A percentile compares a stretch with the other conserved stretches of the same genome.
phyloP scores from a whole-genome alignment of 2,329 filamentous ascomycete species.

The Sporothrix humicola region DNA sequence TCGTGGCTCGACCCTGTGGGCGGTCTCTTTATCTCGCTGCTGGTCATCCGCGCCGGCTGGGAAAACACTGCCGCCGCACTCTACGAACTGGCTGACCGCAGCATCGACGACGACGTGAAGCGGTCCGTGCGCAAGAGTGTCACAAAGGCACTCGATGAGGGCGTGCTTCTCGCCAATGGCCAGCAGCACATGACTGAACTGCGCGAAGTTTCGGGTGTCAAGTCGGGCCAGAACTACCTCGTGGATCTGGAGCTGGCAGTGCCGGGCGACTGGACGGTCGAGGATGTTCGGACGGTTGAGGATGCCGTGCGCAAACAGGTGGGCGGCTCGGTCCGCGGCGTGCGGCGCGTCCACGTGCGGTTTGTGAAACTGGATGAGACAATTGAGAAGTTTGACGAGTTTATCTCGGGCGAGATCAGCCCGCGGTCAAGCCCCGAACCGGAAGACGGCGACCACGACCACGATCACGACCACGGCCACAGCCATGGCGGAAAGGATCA shows the following conservation, averaged over 20 bases:
- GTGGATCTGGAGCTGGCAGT: conserved; percentile 88
- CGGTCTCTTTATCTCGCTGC: conserved; percentile 86
- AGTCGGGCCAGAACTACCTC: conserved; percentile 95
- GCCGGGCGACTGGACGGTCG: conserved; percentile 76
- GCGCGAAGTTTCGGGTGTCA: conserved; percentile 83
- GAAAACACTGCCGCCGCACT: conserved; percentile 83
- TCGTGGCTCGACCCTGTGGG: conserved; percentile 95
- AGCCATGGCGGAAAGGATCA: conserved; percentile 32
- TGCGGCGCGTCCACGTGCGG: conserved; percentile 80
- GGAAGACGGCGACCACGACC: conserved; percentile 55
- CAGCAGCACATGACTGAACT: conserved; percentile 69
- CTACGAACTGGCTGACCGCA: conserved; percentile 87
- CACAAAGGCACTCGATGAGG: conserved; percentile 57
- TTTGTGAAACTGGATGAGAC: conserved; percentile 74
- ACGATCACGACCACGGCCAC: conserved; percentile 47
- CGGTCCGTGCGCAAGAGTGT: conserved; percentile 71
- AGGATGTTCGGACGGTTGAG: conserved; percentile 73
- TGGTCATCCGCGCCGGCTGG: conserved; percentile 90
- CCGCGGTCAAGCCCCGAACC: conserved; percentile 64
- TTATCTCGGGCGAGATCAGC: conserved; percentile 69
- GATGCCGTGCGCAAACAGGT: conserved; percentile 73
- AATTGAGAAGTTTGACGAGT: conserved; percentile 72
- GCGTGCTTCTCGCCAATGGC: conserved; percentile 52
- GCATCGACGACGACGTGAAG: conserved; percentile 84
- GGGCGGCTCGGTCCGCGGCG: conserved; percentile 79